A percentile compares a stretch with the other conserved stretches of the same genome.
Conservation (phyloP, 2,329 filamentous ascomycete species). For the Neonectria ditissima region DNA sequence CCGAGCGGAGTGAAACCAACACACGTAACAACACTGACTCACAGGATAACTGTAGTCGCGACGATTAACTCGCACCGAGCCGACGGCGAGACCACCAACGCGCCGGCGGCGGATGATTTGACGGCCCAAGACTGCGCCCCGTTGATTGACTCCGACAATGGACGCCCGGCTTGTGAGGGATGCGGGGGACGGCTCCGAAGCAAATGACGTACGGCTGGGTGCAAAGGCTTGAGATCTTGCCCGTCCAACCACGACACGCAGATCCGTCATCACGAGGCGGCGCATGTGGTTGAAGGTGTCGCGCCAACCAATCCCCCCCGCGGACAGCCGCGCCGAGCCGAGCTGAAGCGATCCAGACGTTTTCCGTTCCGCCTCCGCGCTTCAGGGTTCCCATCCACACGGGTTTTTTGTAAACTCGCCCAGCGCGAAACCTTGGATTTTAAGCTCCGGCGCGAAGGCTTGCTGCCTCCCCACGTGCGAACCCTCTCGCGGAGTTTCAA, state of each 20-base stretch:
- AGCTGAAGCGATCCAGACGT: conserved; percentile 28
- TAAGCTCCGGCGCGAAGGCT: conserved; percentile 9
- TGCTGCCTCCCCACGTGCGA: conserved; percentile 17
- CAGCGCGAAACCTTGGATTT: no score
- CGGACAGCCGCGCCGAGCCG: conserved; percentile 43
- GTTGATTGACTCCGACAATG: conserved; percentile 6
- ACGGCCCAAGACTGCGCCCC: conserved; percentile 6
- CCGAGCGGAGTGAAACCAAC: conserved; percentile 5
- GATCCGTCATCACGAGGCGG: conserved; percentile 10
- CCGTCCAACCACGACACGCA: conserved; percentile 2
- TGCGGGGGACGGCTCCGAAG: neutral
- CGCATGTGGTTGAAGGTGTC: neutral
- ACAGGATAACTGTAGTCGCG: neutral
- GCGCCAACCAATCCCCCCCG: conserved; percentile 34
- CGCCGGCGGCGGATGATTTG: conserved; percentile 1
- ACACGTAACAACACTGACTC: conserved; percentile 14
- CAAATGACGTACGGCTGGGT: conserved; percentile 10
- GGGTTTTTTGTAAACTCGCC: no score
- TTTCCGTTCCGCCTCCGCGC: neutral
- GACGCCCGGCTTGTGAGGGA: conserved; percentile 16
- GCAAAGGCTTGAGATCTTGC: neutral
- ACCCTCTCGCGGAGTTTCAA: conserved; percentile 13
- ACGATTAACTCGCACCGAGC: neutral
- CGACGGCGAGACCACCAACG: neutral
- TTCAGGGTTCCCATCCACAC: neutral